These are phyloP conservation scores for Lachancea fermentati DNA, from an alignment of 805 yeast species.

Conservation along the genomic window DNA sequence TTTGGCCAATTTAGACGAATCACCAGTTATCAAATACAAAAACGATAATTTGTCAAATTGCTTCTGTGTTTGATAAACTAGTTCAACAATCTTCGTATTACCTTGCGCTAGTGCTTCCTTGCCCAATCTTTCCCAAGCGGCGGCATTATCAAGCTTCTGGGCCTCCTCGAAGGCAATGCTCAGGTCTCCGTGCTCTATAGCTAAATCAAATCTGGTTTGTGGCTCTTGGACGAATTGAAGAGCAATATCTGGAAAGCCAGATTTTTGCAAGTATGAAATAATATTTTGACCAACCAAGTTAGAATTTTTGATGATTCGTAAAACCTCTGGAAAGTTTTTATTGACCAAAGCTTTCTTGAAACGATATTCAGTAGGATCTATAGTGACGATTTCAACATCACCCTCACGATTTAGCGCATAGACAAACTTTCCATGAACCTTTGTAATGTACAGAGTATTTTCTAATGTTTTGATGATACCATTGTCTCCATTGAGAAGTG, in stretches of 20 bases:
- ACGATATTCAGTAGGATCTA: conserved; percentile 96
- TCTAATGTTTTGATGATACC: conserved; percentile 93
- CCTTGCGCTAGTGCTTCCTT: conserved; percentile 88
- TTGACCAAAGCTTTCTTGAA: conserved; percentile 90
- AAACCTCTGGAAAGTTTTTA: conserved; percentile 86
- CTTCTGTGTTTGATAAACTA: conserved; percentile 81
- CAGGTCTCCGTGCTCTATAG: conserved; percentile 88
- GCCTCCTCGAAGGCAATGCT: conserved; percentile 88
- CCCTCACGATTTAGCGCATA: conserved; percentile 84
- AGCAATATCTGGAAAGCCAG: conserved; percentile 97
- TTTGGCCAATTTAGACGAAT: conserved; percentile 62
- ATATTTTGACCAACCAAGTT: conserved; percentile 96
- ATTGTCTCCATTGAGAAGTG: conserved; percentile 86
- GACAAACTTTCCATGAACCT: conserved; percentile 62
- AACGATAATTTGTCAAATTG: conserved; percentile 86
- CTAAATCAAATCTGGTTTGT: conserved; percentile 91
- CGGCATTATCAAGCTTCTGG: conserved; percentile 56
- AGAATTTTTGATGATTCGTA: conserved; percentile 80
- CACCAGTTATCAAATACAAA: conserved; percentile 81
- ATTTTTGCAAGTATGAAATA: conserved; percentile 87
- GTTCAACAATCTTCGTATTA: conserved; percentile 76
- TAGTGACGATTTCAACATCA: conserved; percentile 65
- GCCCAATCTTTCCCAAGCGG: conserved; percentile 77
- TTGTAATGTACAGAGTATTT: conserved; percentile 76
- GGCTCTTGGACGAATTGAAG: conserved; percentile 95